Percentiles rank a stretch among this genome's conserved stretches.
Conservation (phyloP, 306 rosid species). For the Betula pendula region DNA sequence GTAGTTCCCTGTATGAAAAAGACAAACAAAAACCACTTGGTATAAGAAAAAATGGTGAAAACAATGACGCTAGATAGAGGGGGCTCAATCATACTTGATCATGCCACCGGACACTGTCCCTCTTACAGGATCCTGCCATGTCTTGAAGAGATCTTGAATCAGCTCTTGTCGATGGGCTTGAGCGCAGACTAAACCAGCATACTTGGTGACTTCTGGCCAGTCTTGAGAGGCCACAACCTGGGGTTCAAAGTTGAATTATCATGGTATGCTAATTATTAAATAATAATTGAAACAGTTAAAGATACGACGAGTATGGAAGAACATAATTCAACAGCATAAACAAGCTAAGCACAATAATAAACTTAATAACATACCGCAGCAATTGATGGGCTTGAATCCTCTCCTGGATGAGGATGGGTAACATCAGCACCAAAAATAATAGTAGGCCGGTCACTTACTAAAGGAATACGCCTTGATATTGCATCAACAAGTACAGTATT, state of each 20-base stretch:
- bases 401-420: slow-evolving; percentile 99
- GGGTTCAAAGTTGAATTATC: not conserved
- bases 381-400: slow-evolving; percentile 94
- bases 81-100: slow-evolving; percentile 58
- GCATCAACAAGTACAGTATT: slow-evolving; percentile 98
- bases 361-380: slow-evolving; percentile 71
- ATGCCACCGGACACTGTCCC: slow-evolving; percentile 92
- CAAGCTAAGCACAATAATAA: not conserved
- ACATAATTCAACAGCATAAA: not conserved
- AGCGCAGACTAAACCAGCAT: slow-evolving; percentile 95
- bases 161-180: slow-evolving; percentile 98
- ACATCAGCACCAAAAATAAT: slow-evolving; percentile 99
- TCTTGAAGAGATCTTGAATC: slow-evolving; percentile 84
- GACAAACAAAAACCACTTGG: not conserved
- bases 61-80: too few species aligned
- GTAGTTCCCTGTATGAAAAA: slow-evolving; percentile 64
- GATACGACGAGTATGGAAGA: not conserved
- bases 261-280: not conserved
- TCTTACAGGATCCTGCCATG: slow-evolving; percentile 91
- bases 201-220: slow-evolving; percentile 96
- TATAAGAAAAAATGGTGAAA: too few species aligned
- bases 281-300: not conserved
- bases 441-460: slow-evolving; percentile 90
- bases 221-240: slow-evolving; percentile 99
- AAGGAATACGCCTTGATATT: slow-evolving; percentile 76